phyloP scores from a whole-genome alignment of 148 eudicot genomes.

The Diospyros kaki region DNA sequence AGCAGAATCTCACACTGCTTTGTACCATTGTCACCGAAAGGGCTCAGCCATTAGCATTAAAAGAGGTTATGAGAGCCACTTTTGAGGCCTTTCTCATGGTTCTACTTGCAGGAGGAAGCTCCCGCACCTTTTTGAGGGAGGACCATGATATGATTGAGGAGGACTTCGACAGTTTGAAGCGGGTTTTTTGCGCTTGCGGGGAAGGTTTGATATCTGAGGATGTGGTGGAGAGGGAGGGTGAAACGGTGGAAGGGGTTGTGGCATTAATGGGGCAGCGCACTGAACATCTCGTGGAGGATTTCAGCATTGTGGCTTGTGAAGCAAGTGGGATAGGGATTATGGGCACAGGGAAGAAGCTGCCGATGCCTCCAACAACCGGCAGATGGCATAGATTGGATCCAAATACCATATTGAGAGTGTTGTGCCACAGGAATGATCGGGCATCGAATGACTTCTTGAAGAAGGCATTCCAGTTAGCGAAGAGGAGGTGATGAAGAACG shows the following conservation, averaged over 20 bases:
- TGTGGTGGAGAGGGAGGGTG: conserved; percentile 67
- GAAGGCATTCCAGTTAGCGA: conserved; percentile 76
- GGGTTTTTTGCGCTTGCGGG: conserved; percentile 53
- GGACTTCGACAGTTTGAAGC: conserved; percentile 66
- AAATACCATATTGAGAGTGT: conserved; percentile 78
- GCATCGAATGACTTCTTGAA: conserved; percentile 69
- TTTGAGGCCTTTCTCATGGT: conserved; percentile 85
- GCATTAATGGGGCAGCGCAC: conserved; percentile 72
- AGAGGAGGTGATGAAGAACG: conserved; percentile 43
- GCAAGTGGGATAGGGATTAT: conserved; percentile 62
- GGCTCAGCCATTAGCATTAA: conserved; percentile 71
- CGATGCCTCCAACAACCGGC: conserved; percentile 87
- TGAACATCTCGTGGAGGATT: conserved; percentile 76
- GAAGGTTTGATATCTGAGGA: conserved; percentile 64
- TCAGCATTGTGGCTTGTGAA: conserved; percentile 59
- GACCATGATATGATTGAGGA: conserved; percentile 66
- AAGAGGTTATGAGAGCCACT: conserved; percentile 80
- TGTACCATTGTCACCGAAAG: conserved; percentile 63
- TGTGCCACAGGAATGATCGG: conserved; percentile 75
- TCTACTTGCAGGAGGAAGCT: conserved; percentile 79
- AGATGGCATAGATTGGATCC: conserved; percentile 82
- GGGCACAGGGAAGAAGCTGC: conserved; percentile 50
- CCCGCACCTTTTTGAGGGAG: conserved; percentile 39
- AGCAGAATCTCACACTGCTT: conserved; percentile 71
- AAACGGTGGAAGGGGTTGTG: conserved; percentile 77